Percentiles rank a stretch among this genome's conserved stretches.
phyloP scores from a whole-genome alignment of 768 basidiomycete species.

The Pulveroboletus sp. region DNA sequence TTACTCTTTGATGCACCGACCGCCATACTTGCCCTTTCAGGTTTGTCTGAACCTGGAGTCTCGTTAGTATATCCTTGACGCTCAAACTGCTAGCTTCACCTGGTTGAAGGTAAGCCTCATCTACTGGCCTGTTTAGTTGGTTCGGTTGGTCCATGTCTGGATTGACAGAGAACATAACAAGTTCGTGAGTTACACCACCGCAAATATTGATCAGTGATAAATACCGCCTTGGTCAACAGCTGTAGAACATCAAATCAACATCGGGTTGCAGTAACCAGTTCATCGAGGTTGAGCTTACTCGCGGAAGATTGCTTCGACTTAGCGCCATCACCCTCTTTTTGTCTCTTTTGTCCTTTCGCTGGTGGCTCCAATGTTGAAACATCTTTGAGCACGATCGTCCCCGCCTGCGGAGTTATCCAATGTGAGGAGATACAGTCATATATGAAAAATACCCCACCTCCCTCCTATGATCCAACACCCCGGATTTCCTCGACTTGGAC shows the following conservation, averaged over 20 bases:
- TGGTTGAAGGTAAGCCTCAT: constrained; percentile 1
- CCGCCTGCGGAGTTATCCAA: constrained; percentile 8
- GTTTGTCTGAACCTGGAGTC: background rate
- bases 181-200: background rate
- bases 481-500: constrained; percentile 5
- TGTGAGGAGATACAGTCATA: background rate
- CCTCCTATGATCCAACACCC: background rate
- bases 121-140: background rate
- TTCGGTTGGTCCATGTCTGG: constrained; percentile 4
- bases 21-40: background rate
- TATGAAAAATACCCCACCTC: constrained; percentile 9
- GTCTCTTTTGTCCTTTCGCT: constrained; percentile 6
- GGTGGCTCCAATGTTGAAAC: background rate
- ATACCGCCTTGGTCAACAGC: constrained; percentile 7
- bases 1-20: constrained; percentile 7
- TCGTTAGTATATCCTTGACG: constrained; percentile 1
- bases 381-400: background rate
- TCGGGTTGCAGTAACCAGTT: background rate
- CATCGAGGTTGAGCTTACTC: constrained; percentile 7
- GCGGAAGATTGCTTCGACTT: constrained; percentile 2
- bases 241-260: background rate
- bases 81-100: constrained; percentile 6
- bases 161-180: background rate
- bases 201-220: background rate
- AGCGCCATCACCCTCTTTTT: constrained; percentile 3